Percentiles rank a stretch among this genome's conserved stretches.
Evolutionary conservation across 2,329 filamentous ascomycete species (phyloP).

Genomic region (Colletotrichum tabaci): DNA sequence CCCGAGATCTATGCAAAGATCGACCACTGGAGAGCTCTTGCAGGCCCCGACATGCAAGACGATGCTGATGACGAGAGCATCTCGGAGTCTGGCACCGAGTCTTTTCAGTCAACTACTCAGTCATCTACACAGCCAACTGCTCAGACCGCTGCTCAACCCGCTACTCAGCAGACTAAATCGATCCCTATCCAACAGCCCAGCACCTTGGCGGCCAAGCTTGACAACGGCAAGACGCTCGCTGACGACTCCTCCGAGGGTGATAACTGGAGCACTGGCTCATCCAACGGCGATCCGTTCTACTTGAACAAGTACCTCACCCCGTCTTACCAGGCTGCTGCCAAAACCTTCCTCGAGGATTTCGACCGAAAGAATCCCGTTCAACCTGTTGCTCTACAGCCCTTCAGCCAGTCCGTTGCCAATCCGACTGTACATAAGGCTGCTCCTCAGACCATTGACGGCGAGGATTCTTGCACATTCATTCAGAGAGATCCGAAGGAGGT

Average conservation of each 20-base stretch:
- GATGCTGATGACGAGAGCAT: neutral
- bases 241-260: slow-evolving; percentile 8
- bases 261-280: slow-evolving; percentile 14
- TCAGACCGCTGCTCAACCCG: neutral
- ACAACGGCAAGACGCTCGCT: neutral
- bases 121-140: neutral
- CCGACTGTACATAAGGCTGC: neutral
- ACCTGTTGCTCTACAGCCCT: neutral
- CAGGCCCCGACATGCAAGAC: slow-evolving; percentile 1
- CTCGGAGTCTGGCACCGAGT: neutral
- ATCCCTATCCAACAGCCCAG: neutral
- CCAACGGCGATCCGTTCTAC: slow-evolving; percentile 7
- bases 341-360: slow-evolving; percentile 8
- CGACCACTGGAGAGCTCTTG: slow-evolving; percentile 23
- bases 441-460: neutral
- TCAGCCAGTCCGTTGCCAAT: neutral
- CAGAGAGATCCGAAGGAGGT: slow-evolving; percentile 46
- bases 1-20: slow-evolving; percentile 33
- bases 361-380: neutral
- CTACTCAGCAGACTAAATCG: neutral
- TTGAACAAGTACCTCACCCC: slow-evolving; percentile 22
- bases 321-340: slow-evolving; percentile 12
- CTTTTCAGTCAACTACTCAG: neutral
- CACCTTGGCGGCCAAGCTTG: neutral
- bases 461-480: slow-evolving; percentile 20